These are phyloP conservation scores for Domatiomyces globalis DNA, from an alignment of 2,329 filamentous ascomycete species.

Conservation along the genomic window DNA sequence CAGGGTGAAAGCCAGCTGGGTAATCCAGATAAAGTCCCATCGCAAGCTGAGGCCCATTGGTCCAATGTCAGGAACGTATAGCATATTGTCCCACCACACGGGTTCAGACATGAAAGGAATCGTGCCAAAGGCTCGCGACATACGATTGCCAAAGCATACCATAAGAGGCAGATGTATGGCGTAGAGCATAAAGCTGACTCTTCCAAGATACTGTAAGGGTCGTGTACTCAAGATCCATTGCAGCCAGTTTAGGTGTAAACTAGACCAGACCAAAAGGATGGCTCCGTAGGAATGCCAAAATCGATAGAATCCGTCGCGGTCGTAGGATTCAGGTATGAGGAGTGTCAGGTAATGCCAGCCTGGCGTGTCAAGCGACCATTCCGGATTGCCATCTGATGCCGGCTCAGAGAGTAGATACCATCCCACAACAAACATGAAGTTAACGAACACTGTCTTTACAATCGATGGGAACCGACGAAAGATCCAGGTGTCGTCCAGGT, in stretches of 20 bases:
- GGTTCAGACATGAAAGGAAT: background rate
- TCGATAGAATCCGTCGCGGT: background rate
- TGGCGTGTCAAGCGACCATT: background rate
- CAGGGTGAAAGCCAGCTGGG: background rate
- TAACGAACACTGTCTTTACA: background rate
- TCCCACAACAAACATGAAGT: background rate
- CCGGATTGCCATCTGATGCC: background rate
- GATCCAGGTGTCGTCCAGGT: background rate
- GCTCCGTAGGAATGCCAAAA: conserved; percentile 2
- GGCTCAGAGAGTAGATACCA: background rate
- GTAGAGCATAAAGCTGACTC: conserved; percentile 4
- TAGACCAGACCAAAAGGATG: background rate
- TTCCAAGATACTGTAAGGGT: conserved; percentile 15
- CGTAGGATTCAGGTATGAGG: background rate
- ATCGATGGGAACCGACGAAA: background rate
- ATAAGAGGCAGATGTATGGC: conserved; percentile 8
- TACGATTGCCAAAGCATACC: background rate
- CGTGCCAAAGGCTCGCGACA: background rate
- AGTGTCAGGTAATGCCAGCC: background rate
- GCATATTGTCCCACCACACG: background rate
- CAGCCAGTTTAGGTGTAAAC: background rate
- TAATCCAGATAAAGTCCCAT: background rate
- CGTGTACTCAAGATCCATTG: conserved; percentile 3
- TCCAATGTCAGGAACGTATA: background rate
- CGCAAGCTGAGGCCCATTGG: background rate